Evolutionary conservation across 352 stramenopile genomes (phyloP).

Genomic region (Albugo candida): DNA sequence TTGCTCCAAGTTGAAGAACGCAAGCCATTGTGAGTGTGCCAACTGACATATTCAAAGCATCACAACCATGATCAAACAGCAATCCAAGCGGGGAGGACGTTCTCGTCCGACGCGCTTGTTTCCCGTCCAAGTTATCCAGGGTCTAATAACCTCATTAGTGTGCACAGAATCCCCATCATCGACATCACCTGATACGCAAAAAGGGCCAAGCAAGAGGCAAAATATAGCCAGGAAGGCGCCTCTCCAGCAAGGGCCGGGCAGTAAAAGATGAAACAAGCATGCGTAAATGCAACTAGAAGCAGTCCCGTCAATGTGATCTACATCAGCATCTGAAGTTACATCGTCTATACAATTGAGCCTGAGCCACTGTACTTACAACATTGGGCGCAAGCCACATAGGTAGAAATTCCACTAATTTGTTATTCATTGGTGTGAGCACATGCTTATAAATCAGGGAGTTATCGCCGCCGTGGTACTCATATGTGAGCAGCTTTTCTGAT

Average conservation of each 20-base stretch:
- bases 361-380: constrained; percentile 15
- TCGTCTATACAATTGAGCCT: background rate
- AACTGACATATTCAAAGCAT: constrained; percentile 68
- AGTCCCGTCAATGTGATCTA: constrained; percentile 64
- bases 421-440: constrained; percentile 74
- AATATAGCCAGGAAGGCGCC: constrained; percentile 46
- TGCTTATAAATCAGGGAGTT: constrained; percentile 79
- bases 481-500: constrained; percentile 67
- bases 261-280: constrained; percentile 44
- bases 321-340: too few relatives aligned
- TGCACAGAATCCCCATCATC: background rate
- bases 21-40: constrained; percentile 66
- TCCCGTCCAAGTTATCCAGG: constrained; percentile 72
- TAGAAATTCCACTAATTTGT: constrained; percentile 51
- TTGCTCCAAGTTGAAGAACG: constrained; percentile 50
- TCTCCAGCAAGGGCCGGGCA: constrained; percentile 55
- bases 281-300: constrained; percentile 34
- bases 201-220: constrained; percentile 27
- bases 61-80: constrained; percentile 72
- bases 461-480: constrained; percentile 72
- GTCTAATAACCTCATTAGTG: constrained; percentile 14
- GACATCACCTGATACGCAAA: constrained; percentile 36
- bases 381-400: constrained; percentile 70
- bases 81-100: constrained; percentile 61
- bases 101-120: constrained; percentile 59